Base-by-base conservation (phyloP, 1,284 basidiomycete species). In the Takashimella tepidaria region DNA sequence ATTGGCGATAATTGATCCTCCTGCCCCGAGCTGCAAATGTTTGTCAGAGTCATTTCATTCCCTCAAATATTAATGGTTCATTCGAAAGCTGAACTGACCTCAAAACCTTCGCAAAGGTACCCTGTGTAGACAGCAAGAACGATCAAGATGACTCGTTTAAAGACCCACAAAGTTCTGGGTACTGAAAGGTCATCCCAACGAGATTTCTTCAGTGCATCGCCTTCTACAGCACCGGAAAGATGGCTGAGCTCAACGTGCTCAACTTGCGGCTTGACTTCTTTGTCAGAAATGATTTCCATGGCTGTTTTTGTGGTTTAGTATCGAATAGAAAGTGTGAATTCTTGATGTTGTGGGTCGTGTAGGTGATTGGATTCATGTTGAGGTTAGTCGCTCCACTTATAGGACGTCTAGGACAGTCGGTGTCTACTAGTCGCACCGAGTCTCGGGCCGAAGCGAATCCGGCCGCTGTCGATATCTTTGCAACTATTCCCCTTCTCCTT, bases 51-150 rank as follows among this genome's bases (percentile, higher is more conserved):
- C 3, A 21, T 23, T 13, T 13, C 37, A n/a, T n/a, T n/a, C n/a
- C n/a, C n/a, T n/a, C n/a, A n/a, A n/a, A n/a, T n/a, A n/a, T n/a
- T n/a, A n/a, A n/a, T n/a, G n/a, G n/a, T n/a, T n/a, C n/a, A n/a
- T n/a, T n/a, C n/a, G n/a, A n/a, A 4, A 20, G 19, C 4, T 21
- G n/a, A 4, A 45, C 50, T 25, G 40, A 62, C 55, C 50, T 57
- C 53, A 24, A 61, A 62, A 21, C 56, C 57, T 49, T 62, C 61
- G 49, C 52, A 55, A 31, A 65, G 47, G 45, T 53, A 54, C 0
- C 57, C 59, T 5, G 59, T 65, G 54, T 57, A 65, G 27, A 62
- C 53, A 6, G 42, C 25, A n/a, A 62, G 41, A 20, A 42, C 27
- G 43, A 51, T 47, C 46, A 63, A 24, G 24, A 55, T 50, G 10